Conservation (phyloP, 2,329 filamentous ascomycete genomes). For the Alternaria sp. region DNA sequence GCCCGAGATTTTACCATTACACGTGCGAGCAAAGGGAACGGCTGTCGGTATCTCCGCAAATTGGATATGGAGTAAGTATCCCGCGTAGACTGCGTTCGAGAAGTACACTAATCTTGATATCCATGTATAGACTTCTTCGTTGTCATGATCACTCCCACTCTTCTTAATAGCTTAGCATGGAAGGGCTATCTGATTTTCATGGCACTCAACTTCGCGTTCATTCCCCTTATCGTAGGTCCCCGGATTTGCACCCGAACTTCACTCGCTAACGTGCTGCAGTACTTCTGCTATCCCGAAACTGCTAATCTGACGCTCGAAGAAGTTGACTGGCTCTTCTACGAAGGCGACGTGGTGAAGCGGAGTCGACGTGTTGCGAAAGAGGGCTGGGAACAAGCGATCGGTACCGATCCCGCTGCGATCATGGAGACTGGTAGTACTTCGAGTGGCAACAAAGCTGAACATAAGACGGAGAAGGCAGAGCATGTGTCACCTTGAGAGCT, state of each 20-base stretch:
- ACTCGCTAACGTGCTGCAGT: conserved; percentile 31
- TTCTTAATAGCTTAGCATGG: conserved; percentile 59
- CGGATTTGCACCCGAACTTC: background rate
- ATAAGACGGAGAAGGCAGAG: background rate
- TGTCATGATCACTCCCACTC: conserved; percentile 62
- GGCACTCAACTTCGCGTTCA: conserved; percentile 56
- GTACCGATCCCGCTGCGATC: conserved; percentile 10
- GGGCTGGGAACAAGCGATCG: conserved; percentile 33
- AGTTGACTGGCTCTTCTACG: conserved; percentile 47
- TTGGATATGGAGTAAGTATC: conserved; percentile 52
- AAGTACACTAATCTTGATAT: too few relatives aligned
- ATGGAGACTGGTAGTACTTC: conserved; percentile 24
- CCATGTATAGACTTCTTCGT: conserved; percentile 53
- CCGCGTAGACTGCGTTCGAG: too few relatives aligned
- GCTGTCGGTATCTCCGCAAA: conserved; percentile 60
- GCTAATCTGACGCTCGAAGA: conserved; percentile 47
- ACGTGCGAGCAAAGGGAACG: conserved; percentile 60
- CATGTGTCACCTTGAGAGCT: background rate
- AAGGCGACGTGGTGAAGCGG: conserved; percentile 35
- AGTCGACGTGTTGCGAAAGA: conserved; percentile 34
- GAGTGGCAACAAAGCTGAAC: conserved; percentile 14
- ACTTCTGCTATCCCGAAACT: conserved; percentile 54
- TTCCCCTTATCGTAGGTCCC: conserved; percentile 51
- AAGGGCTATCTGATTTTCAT: conserved; percentile 64
- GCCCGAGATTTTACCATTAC: conserved; percentile 60